Conservation (phyloP, 75 land plant genomes). For the Selaginella tamariscina region DNA sequence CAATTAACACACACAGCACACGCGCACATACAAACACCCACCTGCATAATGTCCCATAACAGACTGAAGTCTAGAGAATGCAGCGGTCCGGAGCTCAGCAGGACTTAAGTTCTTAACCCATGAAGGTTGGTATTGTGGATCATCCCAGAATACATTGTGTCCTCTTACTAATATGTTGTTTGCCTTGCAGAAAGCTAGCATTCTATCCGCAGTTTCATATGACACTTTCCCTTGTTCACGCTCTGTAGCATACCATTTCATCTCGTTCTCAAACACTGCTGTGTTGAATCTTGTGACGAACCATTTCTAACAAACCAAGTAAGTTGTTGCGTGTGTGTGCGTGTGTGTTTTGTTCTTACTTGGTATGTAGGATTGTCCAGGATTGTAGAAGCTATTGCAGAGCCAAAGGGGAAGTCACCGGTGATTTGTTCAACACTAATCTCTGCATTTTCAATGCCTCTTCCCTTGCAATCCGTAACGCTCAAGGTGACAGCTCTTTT, state of each 20-base stretch:
- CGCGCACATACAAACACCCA: too few species aligned
- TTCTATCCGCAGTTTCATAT: constrained; percentile 41
- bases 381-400: constrained; percentile 53
- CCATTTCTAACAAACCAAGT: constrained; percentile 1
- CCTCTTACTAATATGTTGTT: constrained; percentile 35
- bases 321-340: neutral
- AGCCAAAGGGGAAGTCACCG: constrained; percentile 60
- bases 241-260: constrained; percentile 74
- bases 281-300: constrained; percentile 37
- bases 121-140: constrained; percentile 3
- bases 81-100: constrained; percentile 24
- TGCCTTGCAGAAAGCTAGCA: constrained; percentile 33
- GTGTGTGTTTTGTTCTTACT: constrained; percentile 19
- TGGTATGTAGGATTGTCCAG: constrained; percentile 54
- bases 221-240: constrained; percentile 29
- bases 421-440: constrained; percentile 16
- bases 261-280: constrained; percentile 48
- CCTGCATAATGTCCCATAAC: constrained; percentile 36
- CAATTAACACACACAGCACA: too few species aligned
- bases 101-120: constrained; percentile 10
- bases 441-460: constrained; percentile 26
- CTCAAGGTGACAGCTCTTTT: constrained; percentile 43
- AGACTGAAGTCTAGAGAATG: constrained; percentile 25
- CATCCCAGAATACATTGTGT: constrained; percentile 59
- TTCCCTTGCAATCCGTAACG: constrained; percentile 38